Percentiles rank a stretch among this genome's conserved stretches.
Conservation (phyloP, 1,284 basidiomycete species). For the Rhodotorula sp. region DNA sequence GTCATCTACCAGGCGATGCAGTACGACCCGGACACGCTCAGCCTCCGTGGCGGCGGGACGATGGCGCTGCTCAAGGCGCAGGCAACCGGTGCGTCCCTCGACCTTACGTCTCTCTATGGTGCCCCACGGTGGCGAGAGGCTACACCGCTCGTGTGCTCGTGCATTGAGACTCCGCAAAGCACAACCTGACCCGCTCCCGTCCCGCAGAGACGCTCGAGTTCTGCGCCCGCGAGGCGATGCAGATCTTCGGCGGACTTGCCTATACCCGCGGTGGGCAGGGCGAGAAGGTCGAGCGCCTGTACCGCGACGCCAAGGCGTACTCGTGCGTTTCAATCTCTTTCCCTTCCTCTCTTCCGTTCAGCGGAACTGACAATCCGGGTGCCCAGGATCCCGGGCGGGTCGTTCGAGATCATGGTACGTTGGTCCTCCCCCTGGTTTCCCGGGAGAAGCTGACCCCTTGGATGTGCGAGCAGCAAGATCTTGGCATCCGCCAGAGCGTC, state of each 20-base stretch:
- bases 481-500: conserved; percentile 38
- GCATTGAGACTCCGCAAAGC: too few species aligned
- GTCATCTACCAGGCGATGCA: conserved; percentile 38
- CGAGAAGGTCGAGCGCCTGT: conserved; percentile 45
- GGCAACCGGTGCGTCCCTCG: conserved; percentile 19
- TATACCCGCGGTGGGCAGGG: conserved; percentile 46
- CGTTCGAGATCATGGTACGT: conserved; percentile 40
- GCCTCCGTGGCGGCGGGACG: conserved; percentile 36
- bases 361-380: too few species aligned
- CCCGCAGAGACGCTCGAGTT: conserved; percentile 32
- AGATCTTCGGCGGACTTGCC: conserved; percentile 45
- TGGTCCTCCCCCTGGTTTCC: too few species aligned
- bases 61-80: conserved; percentile 43
- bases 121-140: too few species aligned
- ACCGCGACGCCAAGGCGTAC: conserved; percentile 39
- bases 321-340: neutral
- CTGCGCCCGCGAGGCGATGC: conserved; percentile 41
- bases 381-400: conserved; percentile 41
- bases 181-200: neutral
- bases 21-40: conserved; percentile 39
- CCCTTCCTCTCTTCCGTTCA: neutral
- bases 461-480: conserved; percentile 25
- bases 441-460: neutral
- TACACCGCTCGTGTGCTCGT: too few species aligned
- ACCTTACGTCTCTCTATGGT: neutral